Evolutionary conservation across 371 early-diverging fungal genomes (phyloP).

Genomic region (Mortierella sp.): DNA sequence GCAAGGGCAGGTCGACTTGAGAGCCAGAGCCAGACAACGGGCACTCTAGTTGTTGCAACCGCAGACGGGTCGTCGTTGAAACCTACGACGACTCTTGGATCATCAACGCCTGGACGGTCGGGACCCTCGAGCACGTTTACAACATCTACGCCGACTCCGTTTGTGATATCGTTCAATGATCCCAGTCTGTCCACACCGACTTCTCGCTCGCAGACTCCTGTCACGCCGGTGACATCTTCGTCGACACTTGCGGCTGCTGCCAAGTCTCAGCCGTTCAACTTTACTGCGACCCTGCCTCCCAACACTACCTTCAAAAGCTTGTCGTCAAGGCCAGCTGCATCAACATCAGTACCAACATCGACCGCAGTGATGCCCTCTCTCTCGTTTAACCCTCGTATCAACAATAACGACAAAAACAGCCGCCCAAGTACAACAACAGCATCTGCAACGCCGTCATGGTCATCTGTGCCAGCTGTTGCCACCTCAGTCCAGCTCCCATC

Average conservation of each 20-base stretch:
- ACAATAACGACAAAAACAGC: not conserved
- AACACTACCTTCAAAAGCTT: not conserved
- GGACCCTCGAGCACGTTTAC: not conserved
- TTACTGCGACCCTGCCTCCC: slow-evolving; percentile 1
- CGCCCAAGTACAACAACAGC: not conserved
- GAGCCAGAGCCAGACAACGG: not conserved
- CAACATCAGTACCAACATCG: not conserved
- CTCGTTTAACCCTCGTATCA: slow-evolving; percentile 1
- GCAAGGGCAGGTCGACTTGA: not conserved
- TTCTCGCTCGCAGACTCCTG: not conserved
- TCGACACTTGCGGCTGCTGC: not conserved
- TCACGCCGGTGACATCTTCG: not conserved
- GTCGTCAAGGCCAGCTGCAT: not conserved
- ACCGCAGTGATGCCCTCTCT: not conserved
- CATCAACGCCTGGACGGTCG: not conserved
- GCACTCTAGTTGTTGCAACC: not conserved
- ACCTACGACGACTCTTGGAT: not conserved
- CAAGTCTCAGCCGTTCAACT: slow-evolving; percentile 10
- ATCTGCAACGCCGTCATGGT: not conserved
- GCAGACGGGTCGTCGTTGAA: not conserved
- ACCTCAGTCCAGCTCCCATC: not conserved
- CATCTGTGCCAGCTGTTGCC: not conserved
- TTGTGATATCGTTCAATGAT: slow-evolving; percentile 2
- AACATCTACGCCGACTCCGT: not conserved
- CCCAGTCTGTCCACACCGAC: not conserved